These are phyloP conservation scores for Fraxinus paxiana DNA, from an alignment of 305 asterid genomes.

Conservation along the genomic window DNA sequence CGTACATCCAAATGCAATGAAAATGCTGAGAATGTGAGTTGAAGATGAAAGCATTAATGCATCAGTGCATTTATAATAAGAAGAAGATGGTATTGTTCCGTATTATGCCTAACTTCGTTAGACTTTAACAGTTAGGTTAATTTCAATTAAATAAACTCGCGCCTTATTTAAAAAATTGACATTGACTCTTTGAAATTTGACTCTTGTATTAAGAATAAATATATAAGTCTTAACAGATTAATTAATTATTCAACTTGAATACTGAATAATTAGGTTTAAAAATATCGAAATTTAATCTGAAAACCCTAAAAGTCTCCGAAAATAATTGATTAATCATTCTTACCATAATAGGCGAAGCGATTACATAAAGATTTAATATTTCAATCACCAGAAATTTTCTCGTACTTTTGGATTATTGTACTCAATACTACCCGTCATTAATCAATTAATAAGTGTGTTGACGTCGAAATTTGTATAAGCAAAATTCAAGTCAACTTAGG, in stretches of 20 bases:
- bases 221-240: neutral
- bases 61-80: neutral
- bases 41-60: neutral
- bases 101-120: neutral
- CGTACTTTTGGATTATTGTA: neutral
- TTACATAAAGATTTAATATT: no score
- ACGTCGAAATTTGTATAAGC: no score
- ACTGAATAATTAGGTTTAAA: neutral
- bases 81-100: neutral
- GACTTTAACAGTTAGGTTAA: neutral
- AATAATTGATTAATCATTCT: neutral
- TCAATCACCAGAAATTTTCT: neutral
- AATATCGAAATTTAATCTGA: neutral
- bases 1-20: neutral
- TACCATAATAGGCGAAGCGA: neutral
- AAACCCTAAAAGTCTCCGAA: neutral
- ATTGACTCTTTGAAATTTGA: neutral
- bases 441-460: neutral
- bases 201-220: neutral
- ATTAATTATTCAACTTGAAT: neutral
- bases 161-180: neutral
- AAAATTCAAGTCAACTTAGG: no score
- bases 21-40: neutral
- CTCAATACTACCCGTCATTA: neutral
- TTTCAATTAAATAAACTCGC: neutral